These are phyloP conservation scores for Lunularia cruciata DNA, from an alignment of 225 moss, liverwort and hornwort species.

Conservation along the genomic window DNA sequence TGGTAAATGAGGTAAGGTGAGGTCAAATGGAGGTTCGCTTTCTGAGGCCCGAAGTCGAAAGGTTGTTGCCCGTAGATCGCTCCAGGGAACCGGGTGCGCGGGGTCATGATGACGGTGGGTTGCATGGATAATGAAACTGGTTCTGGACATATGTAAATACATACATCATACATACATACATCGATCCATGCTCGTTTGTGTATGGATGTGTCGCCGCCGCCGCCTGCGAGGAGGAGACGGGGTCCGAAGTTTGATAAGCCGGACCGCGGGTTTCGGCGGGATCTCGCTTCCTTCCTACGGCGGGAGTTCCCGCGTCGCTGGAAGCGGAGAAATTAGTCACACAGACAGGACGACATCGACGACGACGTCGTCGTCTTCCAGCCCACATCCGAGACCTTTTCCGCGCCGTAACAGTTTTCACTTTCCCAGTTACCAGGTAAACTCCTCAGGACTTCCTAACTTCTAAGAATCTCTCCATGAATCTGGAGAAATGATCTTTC, in stretches of 20 bases:
- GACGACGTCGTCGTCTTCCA: too few species aligned
- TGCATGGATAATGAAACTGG: neutral
- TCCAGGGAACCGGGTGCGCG: neutral
- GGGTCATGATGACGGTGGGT: neutral
- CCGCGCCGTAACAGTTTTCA: too few species aligned
- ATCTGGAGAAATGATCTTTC: too few species aligned
- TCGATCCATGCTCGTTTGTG: neutral
- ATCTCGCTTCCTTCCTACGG: neutral
- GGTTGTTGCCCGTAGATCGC: neutral
- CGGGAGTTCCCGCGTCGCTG: conserved; percentile 1
- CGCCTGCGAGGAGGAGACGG: neutral
- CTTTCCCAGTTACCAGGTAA: neutral
- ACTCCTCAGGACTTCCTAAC: neutral
- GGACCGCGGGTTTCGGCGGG: neutral
- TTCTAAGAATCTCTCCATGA: neutral
- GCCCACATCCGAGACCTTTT: too few species aligned
- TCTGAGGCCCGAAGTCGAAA: neutral
- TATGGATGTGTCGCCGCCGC: conserved; percentile 8
- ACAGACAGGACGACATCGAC: too few species aligned
- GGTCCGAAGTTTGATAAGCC: neutral
- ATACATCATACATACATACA: conserved; percentile 10
- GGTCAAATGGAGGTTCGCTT: too few species aligned
- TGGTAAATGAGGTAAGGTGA: too few species aligned
- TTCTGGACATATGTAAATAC: neutral
- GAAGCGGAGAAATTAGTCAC: neutral